Evolutionary conservation across 2,329 filamentous ascomycete genomes (phyloP), one percentile per base, ranked within the genome.

Genomic region (Cytospora leucostoma): DNA sequence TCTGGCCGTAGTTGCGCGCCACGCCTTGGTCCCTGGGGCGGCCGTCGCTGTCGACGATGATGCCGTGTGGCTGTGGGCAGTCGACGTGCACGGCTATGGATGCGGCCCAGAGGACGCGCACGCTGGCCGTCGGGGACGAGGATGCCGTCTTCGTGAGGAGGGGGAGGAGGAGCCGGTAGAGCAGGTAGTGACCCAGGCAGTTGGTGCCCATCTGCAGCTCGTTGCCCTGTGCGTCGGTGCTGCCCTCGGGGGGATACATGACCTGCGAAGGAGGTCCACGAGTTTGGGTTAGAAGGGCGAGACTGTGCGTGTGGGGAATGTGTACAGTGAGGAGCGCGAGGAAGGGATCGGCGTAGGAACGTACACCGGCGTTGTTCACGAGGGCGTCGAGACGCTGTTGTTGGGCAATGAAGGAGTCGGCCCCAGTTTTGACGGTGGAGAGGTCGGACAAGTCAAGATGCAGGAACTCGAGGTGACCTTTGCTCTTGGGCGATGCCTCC

Each of bases 261-360:
- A 63, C 57, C 68, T 66, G 35, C 66, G n/a, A 54, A 17, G 4
- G 21, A 49, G 53, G 15, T 13, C 7, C 33, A 40, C 19, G 52
- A 11, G 15, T 57, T 27, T 27, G 27, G 27, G 7, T 51, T 51
- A 21, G 17, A 21, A 6, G 11, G 19, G 38, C 38, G 38, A 40
- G 12, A 27, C 38, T 40, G 12, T 40, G 38, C 15, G 17, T 40
- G 15, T 40, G 38, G 38, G 38, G 38, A 4, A 17, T 15, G 7
- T 17, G 15, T 17, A 5, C 38, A 15, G 15, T 13, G 15, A 40
- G 15, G 15, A 3, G 4, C 13, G 69, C 12, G 66, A 69, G 51
- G 68, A 66, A 37, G 70, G 69, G 15, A 65, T 68, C 27, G 4
- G 27, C 27, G 27, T 27, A 27, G 27, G 58, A 47, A 70, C 66